Evolutionary conservation across 495 filamentous ascomycete genomes (phyloP), one percentile per base, ranked within the genome.

Genomic region (Trichoderma reesei): DNA sequence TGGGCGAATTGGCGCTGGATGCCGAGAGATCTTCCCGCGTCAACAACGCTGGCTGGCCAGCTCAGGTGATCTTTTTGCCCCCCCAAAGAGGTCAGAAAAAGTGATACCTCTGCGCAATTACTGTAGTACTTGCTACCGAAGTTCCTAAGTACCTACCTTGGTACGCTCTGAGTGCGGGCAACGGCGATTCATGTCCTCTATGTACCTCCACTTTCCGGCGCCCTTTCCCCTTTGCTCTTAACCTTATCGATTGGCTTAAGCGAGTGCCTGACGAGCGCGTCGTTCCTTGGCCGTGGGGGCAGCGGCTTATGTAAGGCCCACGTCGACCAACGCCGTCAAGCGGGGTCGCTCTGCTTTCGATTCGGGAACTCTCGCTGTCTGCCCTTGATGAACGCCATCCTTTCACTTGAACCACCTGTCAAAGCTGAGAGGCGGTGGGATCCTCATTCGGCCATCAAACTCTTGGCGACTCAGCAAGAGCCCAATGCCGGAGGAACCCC

Each of bases 21-120:
- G 51, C 51, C 51, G 51, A 56, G 51, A 56, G 51, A 56, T 56
- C 51, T 56, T 56, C 51, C 51, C 26, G 51, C 51, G 0, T 34
- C 16, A 10, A 56, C 51, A 10, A 14, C 8, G 8, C 34, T 33
- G 13, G 8, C 34, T 33, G 1, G 51, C 26, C 51, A 56, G 33
- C 26, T 56, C 51, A 56, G 51, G 51, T 56, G 51, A 56, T 56
- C 31, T 5, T 56, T 11, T 39, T 11, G 2, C 26, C 20, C 16
- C 44, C 26, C 26, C 26, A 26, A 26, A 26, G 1, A 26, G 26
- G 26, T 26, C 26, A 26, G 26, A 26, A 26, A 26, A 26, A 26
- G 26, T 26, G 26, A 26, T 26, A 26, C 26, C 26, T 26, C 26
- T 26, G 26, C 1, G 26, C 26, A 26, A 26, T 26, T 26, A 26